Evolutionary conservation across 352 stramenopile species (phyloP), one percentile per base, ranked within the genome.

Genomic region (Globisporangium polare): DNA sequence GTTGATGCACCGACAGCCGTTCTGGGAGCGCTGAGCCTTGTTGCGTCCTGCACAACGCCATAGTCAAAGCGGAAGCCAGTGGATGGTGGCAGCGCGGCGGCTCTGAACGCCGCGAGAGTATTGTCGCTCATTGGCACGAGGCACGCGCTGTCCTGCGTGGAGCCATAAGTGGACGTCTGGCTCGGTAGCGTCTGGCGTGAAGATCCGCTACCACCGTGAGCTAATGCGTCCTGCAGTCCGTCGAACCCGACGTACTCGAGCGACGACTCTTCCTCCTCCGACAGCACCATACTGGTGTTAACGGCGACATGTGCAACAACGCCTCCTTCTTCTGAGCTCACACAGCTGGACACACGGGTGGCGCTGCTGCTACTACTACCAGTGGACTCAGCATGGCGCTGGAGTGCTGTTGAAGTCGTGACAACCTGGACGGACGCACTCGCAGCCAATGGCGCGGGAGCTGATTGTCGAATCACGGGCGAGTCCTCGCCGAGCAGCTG

Each of bases 101-200:
- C n/a, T 43, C 29, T 43, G 50, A 56, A 43, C 50, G 10, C 20
- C 46, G 39, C 39, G 26, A 47, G 54, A 39, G 33, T 58, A 10
- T 24, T 52, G 3, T 27, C 26, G 27, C 37, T 63, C 13, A 58
- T 53, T 22, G 77, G 79, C 15, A 90, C 60, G 55, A 86, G 84
- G 46, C 76, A 69, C 42, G 74, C 35, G 35, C 73, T 91, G 68
- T 89, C 78, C 46, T 75, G 71, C 45, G 81, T 80, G 22, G 78
- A 89, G 2, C 83, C 79, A 26, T 77, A 74, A 41, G 70, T 35
- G n/a, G 68, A 81, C 33, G 68, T 74, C 52, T 84, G 74, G 35
- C 74, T 71, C 29, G 54, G 67, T 42, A 67, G 46, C 33, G 60
- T 54, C 54, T 75, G 58, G 27, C 41, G 62, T 22, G 46, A 60